phyloP scores from a whole-genome alignment of 2,329 filamentous ascomycete genomes.

The Diaporthe velutina region DNA sequence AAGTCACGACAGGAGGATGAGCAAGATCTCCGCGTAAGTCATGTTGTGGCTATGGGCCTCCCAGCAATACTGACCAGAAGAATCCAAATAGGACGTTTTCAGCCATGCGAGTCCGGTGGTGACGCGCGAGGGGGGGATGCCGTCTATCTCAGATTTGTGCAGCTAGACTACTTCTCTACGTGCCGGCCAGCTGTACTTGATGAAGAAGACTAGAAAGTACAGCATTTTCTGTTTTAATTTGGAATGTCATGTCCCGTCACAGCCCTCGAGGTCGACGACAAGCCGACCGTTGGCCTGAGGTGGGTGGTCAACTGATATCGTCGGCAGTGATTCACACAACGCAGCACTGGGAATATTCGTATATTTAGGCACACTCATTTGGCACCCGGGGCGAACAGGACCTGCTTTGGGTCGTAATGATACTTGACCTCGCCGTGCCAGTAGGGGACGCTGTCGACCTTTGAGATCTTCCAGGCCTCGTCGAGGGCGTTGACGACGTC shows the following conservation, averaged over 20 bases:
- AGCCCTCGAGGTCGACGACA: not conserved
- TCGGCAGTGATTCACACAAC: too few species aligned
- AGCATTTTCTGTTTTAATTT: not conserved
- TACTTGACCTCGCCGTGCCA: conserved; percentile 75
- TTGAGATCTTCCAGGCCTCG: conserved; percentile 79
- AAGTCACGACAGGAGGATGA: not conserved
- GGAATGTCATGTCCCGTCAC: not conserved
- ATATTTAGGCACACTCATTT: conserved; percentile 48
- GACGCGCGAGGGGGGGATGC: not conserved
- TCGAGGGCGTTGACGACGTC: conserved; percentile 82
- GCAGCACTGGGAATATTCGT: not conserved
- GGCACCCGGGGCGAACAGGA: conserved; percentile 64
- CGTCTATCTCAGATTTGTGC: conserved; percentile 14
- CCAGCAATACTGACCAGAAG: not conserved
- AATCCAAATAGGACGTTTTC: not conserved
- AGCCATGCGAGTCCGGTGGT: not conserved
- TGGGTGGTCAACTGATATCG: not conserved
- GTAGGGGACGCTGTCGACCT: conserved; percentile 66
- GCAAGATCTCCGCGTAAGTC: conserved; percentile 5
- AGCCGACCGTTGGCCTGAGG: not conserved
- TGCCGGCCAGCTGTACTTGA: not conserved
- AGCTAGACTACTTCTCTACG: not conserved
- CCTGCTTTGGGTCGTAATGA: conserved; percentile 73
- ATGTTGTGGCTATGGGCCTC: not conserved
- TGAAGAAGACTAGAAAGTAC: not conserved